Percentiles rank a stretch among this genome's conserved stretches.
These are phyloP conservation scores for Trichoderma erinaceum DNA, from an alignment of 495 filamentous ascomycete genomes.

Conservation along the genomic window DNA sequence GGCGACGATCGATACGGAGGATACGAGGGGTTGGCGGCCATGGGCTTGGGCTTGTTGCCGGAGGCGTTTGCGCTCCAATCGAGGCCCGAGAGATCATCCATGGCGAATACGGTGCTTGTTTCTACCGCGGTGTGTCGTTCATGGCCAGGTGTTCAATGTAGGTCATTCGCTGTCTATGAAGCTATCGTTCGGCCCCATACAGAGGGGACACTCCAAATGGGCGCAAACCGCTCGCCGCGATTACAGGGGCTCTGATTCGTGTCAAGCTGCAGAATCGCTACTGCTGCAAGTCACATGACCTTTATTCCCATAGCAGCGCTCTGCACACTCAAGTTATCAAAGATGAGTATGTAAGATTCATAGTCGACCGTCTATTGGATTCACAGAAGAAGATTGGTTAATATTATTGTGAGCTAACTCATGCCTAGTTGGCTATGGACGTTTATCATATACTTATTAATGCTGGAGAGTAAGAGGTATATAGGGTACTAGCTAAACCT, in stretches of 20 bases:
- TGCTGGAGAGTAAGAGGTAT: too few relatives aligned
- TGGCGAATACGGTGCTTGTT: slow-evolving; percentile 22
- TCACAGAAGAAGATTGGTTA: too few relatives aligned
- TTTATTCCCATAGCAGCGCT: background rate
- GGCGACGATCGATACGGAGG: slow-evolving; percentile 57
- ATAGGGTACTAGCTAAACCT: too few relatives aligned
- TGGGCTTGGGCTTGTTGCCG: slow-evolving; percentile 36
- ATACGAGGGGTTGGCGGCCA: slow-evolving; percentile 43
- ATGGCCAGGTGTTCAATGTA: background rate
- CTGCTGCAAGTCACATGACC: slow-evolving; percentile 2
- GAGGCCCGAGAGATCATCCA: slow-evolving; percentile 51
- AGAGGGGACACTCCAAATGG: background rate
- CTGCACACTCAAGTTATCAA: background rate
- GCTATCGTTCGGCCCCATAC: background rate
- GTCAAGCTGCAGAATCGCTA: background rate
- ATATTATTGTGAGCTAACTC: too few relatives aligned
- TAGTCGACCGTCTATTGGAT: too few relatives aligned
- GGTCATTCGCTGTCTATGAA: slow-evolving; percentile 4
- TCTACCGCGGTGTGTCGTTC: background rate
- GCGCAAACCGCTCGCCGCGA: background rate
- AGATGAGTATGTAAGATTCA: background rate
- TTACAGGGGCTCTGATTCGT: slow-evolving; percentile 5
- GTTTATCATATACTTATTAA: too few relatives aligned
- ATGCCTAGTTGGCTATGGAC: too few relatives aligned
- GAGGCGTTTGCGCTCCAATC: slow-evolving; percentile 42